Evolutionary conservation across 2,329 filamentous ascomycete species (phyloP).

Genomic region (Colletotrichum sp.): DNA sequence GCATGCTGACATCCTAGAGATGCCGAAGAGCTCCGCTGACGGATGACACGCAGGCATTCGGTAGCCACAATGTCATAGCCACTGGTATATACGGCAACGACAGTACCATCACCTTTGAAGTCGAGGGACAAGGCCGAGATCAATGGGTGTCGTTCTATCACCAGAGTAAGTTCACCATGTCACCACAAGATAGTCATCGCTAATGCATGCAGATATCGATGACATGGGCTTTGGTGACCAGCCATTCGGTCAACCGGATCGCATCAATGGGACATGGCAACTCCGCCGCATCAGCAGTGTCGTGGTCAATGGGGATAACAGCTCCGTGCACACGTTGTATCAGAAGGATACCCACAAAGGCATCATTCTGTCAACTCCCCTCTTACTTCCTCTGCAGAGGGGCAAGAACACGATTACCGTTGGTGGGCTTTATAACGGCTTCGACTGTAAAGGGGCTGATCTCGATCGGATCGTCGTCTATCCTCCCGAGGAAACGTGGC

Average conservation of each 20-base stretch:
- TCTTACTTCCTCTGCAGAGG: slow-evolving; percentile 56
- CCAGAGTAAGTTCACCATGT: slow-evolving; percentile 45
- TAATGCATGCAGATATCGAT: slow-evolving; percentile 44
- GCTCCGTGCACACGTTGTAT: slow-evolving; percentile 51
- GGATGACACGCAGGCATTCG: slow-evolving; percentile 41
- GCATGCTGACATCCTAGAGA: not conserved
- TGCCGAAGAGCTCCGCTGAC: not conserved
- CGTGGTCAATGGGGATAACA: slow-evolving; percentile 54
- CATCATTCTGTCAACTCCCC: slow-evolving; percentile 61
- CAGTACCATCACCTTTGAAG: slow-evolving; percentile 51
- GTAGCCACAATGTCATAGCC: slow-evolving; percentile 46
- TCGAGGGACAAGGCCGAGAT: slow-evolving; percentile 51
- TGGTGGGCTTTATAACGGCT: slow-evolving; percentile 60
- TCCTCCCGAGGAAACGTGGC: slow-evolving; percentile 46
- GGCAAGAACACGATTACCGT: slow-evolving; percentile 61
- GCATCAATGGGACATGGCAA: slow-evolving; percentile 64
- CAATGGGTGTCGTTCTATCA: slow-evolving; percentile 64
- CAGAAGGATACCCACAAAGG: slow-evolving; percentile 61
- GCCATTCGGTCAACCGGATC: slow-evolving; percentile 60
- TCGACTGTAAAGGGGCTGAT: slow-evolving; percentile 62
- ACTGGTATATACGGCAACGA: slow-evolving; percentile 59
- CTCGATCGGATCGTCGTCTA: slow-evolving; percentile 66
- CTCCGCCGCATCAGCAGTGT: slow-evolving; percentile 65
- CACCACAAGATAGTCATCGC: fast-evolving
- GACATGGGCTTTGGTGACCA: slow-evolving; percentile 65